Percentiles rank a stretch among this genome's conserved stretches.
Evolutionary conservation across 2,329 filamentous ascomycete species (phyloP).

Genomic region (Aspergillus vadensis): DNA sequence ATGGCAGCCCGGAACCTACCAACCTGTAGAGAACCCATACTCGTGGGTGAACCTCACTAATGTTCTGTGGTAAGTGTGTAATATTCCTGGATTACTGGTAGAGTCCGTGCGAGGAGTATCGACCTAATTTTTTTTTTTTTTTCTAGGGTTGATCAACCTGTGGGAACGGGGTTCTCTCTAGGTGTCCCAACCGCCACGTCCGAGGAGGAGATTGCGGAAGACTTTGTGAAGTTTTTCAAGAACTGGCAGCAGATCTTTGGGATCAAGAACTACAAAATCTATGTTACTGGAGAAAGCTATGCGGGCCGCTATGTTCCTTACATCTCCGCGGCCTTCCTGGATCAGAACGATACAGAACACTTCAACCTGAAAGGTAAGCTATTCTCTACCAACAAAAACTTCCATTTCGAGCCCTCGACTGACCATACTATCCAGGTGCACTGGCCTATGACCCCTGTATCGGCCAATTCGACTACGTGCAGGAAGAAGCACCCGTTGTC

Average conservation of each 20-base stretch:
- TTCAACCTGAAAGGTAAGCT: slow-evolving; percentile 64
- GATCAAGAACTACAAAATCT: slow-evolving; percentile 69
- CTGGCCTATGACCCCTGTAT: slow-evolving; percentile 73
- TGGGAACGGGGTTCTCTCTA: slow-evolving; percentile 68
- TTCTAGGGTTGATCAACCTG: slow-evolving; percentile 40
- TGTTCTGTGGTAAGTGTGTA: slow-evolving; percentile 67
- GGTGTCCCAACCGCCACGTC: slow-evolving; percentile 66
- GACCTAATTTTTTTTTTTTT: background rate
- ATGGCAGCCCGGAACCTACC: slow-evolving; percentile 70
- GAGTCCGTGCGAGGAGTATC: background rate
- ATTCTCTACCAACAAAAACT: background rate
- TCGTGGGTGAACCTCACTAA: slow-evolving; percentile 77
- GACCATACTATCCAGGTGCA: slow-evolving; percentile 38
- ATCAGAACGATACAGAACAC: slow-evolving; percentile 66
- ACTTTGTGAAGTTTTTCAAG: slow-evolving; percentile 78
- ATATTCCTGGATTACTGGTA: background rate
- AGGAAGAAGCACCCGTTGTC: slow-evolving; percentile 40
- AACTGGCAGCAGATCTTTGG: slow-evolving; percentile 73
- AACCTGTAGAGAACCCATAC: slow-evolving; percentile 67
- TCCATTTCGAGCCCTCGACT: background rate
- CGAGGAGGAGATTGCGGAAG: slow-evolving; percentile 67
- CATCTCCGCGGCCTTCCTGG: slow-evolving; percentile 73
- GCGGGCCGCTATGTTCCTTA: slow-evolving; percentile 72
- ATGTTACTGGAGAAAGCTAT: slow-evolving; percentile 73
- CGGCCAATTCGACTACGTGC: slow-evolving; percentile 37